Base-by-base conservation (phyloP, 257 asterid species). In the Solanum sparsipilum region DNA sequence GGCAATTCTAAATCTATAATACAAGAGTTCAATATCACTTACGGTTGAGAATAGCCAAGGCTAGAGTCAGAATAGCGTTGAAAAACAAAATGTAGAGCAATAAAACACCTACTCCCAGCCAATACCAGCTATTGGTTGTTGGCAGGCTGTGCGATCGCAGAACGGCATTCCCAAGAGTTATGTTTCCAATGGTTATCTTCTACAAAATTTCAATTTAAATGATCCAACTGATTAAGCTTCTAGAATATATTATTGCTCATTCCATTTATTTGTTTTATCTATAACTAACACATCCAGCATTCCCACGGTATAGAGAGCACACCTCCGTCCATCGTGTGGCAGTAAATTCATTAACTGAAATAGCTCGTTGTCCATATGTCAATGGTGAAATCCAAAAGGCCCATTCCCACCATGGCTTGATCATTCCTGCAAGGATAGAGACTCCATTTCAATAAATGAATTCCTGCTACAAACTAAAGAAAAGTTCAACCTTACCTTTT, bases 351-450 rank as follows among this genome's bases (percentile, higher is more conserved):
- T 96, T 96, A 76, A 96, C 95, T 56, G 99, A 91, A 82, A 96
- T 89, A 36, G 98, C 98, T 32, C 97, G 93, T 89, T 96, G 98
- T 34, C 93, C 99, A 48, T 95, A 96, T 56, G 98, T 90, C 89
- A 96, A 89, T 46, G 98, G 99, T 39, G 99, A 96, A 44, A 93
- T 89, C 99, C 99, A 96, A 92, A 93, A 96, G 25, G 94, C 98
- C 98, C 99, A 96, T 5, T 88, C 79, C 99, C 98, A 96, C 99
- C 98, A 96, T 76, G 96, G 97, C 89, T 94, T 96, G 90, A 96
- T 94, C 98, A 96, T 91, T 70, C 11, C 98, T 96, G 95, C 88
- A 72, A 79, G 87, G 87, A 87, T 68, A 88, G 70, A 88, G 21
- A 82, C 20, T 38, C 70, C 70, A 23, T 82, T 48, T 48, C 44